These are phyloP conservation scores for Phytophthora citrophthora DNA, from an alignment of 352 stramenopile genomes.

Conservation along the genomic window DNA sequence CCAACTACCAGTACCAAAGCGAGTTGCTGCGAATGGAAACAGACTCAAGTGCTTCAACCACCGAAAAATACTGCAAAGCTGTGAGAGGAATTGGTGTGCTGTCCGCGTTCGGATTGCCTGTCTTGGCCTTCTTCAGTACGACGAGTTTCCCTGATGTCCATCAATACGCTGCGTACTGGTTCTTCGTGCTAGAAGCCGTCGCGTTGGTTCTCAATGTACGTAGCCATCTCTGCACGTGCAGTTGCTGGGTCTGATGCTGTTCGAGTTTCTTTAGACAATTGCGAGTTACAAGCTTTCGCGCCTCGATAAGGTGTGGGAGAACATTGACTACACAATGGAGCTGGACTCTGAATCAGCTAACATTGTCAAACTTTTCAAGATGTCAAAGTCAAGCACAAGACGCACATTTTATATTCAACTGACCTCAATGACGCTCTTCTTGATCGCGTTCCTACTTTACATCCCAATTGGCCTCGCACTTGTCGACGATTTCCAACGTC, in stretches of 20 bases:
- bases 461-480: constrained; percentile 61
- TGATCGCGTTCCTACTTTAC: constrained; percentile 68
- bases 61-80: constrained; percentile 10
- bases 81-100: constrained; percentile 34
- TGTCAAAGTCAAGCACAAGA: constrained; percentile 28
- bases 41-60: background rate
- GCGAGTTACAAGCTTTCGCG: constrained; percentile 35
- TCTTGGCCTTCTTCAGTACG: constrained; percentile 62
- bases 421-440: constrained; percentile 48
- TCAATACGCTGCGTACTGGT: constrained; percentile 67
- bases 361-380: constrained; percentile 2
- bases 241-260: background rate
- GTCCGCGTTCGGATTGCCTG: constrained; percentile 42
- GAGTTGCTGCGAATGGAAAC: constrained; percentile 14
- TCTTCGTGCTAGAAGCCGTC: constrained; percentile 69
- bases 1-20: constrained; percentile 55
- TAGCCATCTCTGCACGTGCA: background rate
- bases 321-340: constrained; percentile 2
- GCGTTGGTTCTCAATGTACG: constrained; percentile 61
- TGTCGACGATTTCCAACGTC: constrained; percentile 42
- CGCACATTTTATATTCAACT: constrained; percentile 42
- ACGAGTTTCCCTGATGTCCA: constrained; percentile 56
- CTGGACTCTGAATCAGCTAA: constrained; percentile 1
- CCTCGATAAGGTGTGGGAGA: constrained; percentile 6
- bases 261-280: constrained; percentile 21